A percentile compares a stretch with the other conserved stretches of the same genome.
Evolutionary conservation across 179 eudicot genomes (phyloP).

Genomic region (Gypsophila paniculata): DNA sequence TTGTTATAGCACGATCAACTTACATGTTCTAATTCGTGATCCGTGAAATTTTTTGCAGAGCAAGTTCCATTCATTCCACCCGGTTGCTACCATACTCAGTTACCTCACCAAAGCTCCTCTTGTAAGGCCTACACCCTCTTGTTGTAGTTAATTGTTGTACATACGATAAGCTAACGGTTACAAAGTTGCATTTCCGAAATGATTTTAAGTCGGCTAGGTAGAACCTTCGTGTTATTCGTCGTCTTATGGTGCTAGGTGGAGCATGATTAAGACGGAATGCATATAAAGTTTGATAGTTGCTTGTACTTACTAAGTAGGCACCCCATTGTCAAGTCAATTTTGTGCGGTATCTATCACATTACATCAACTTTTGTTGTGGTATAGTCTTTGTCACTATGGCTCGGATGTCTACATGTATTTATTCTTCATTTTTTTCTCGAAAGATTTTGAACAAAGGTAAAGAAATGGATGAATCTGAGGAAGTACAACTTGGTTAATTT

Average conservation of each 20-base stretch:
- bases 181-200: neutral
- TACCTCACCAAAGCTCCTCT: conserved; percentile 98
- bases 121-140: conserved; percentile 43
- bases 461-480: too few relatives aligned
- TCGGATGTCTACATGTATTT: neutral
- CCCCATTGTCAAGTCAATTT: neutral
- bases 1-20: neutral
- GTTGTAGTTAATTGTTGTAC: neutral
- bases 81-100: conserved; percentile 88
- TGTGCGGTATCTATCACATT: neutral
- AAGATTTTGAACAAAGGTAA: too few relatives aligned
- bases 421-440: too few relatives aligned
- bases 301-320: neutral
- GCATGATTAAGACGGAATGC: neutral
- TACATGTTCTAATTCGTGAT: neutral
- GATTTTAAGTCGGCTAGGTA: neutral
- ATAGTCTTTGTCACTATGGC: neutral
- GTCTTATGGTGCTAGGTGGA: neutral
- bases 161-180: neutral
- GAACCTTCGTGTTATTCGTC: neutral
- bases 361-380: neutral
- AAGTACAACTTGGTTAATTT: neutral
- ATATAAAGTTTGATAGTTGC: neutral
- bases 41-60: conserved; percentile 41
- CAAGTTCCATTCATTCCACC: conserved; percentile 93